Base-by-base conservation (phyloP, 176 grass and related monocot genomes). In the Raddia distichophylla region DNA sequence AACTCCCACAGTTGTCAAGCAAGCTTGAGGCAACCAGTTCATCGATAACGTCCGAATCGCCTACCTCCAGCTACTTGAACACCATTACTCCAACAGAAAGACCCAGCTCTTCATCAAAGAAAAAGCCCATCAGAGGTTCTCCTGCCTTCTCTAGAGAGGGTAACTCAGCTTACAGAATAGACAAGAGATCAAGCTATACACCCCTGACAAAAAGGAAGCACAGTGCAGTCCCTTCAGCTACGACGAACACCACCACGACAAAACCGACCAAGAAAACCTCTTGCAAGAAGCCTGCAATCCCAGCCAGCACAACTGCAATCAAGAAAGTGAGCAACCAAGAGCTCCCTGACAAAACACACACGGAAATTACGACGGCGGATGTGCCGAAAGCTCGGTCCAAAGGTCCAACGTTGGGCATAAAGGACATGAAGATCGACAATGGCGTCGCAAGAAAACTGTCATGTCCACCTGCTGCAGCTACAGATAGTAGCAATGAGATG, bases 151-250 rank as follows among this genome's bases (percentile, higher is more conserved):
- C 34, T 11, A 81, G 73, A 20, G 50, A 76, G 33, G 53, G 67
- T 44, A 67, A 43, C 42, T 48, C 80, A n/a, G 17, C 75, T 54
- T 89, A 75, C 64, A 86, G 72, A 67, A 81, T 82, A 17, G 78
- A 88, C 17, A 88, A 88, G 67, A 88, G 48, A 67, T 88, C 90
- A 68, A 88, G 86, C 61, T 85, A 82, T 19, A 87, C 78, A 68
- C 65, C 73, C 68, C 78, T 85, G 83, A 66, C 73, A 50, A 82
- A 82, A 44, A 86, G 20, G 13, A 78, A 78, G 7, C 79, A 90
- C 16, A 80, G 69, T 62, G 17, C 69, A 47, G 40, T 54, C 69
- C 59, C 85, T 32, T n/a, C 67, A 22, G 27, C 72, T 4, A 60
- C 33, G 60, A 43, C 55, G 42, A 3, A 44, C 44, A 12, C 51